Evolutionary conservation across 73 alveolate genomes (phyloP), one percentile per base, ranked within the genome.

Genomic region (Paramecium tetraurelia): DNA sequence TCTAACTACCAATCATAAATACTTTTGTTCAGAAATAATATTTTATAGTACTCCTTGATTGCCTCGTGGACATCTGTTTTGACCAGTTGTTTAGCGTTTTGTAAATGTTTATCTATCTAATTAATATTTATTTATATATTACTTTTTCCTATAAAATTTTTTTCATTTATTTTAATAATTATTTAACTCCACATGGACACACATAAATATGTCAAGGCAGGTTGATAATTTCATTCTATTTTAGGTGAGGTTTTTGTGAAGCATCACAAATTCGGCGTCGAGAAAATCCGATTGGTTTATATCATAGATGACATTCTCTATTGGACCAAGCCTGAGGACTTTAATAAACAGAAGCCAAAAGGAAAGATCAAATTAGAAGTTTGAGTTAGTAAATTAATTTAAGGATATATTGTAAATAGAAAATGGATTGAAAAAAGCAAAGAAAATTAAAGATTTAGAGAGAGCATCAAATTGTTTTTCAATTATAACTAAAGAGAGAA

Each of bases 381-480:
- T 38, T 29, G 63, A 38, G 46, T 75, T 75, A 75, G 35, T 75
- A 22, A 38, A 2, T 31, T 35, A 68, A 75, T 35, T 41, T 38
- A 29, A 75, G 87, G 87, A 75, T 41, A 75, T 75, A 33, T 21
- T 75, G 57, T 38, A 22, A 21, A 21, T 75, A 21, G 58, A 75
- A 41, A 75, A 75, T 75, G 87, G 87, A 21, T 75, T 75, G 46
- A 41, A 41, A 38, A 75, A 75, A 75, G 35, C 87, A 75, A 75
- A 75, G 46, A 41, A 22, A 38, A 3, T 41, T 16, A 75, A 75
- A 75, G 87, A 75, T 20, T 41, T 22, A 35, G 58, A 75, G 4
- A 29, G 87, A 36, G 5, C 84, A 27, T 12, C 41, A 11, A 63
- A 63, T 63, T 63, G 84, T 63, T 63, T 63, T 27, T 27, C 84